Percentiles rank a stretch among this genome's conserved stretches.
phyloP scores from a whole-genome alignment of 768 basidiomycete species.

The Neoboletus magnificus region DNA sequence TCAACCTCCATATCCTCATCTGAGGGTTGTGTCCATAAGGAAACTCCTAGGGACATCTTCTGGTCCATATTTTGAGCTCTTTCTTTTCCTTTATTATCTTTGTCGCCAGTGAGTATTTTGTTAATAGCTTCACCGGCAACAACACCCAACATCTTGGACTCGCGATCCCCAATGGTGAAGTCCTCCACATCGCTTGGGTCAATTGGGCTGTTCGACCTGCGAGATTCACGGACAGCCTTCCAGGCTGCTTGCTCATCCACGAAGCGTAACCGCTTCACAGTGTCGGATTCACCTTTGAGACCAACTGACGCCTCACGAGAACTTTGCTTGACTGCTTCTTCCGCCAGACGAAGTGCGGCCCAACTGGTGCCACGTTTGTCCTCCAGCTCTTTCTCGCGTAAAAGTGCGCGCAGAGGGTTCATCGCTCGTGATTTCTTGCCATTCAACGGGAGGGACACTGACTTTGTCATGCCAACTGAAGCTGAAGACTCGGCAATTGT shows the following conservation, averaged over 20 bases:
- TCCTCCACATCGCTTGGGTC: slow-evolving; percentile 19
- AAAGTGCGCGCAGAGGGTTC: slow-evolving; percentile 53
- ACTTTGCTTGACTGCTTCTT: slow-evolving; percentile 36
- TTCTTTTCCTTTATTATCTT: slow-evolving; percentile 26
- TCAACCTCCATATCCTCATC: slow-evolving; percentile 23
- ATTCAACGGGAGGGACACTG: neutral
- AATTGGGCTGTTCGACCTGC: slow-evolving; percentile 17
- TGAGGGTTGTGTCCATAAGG: slow-evolving; percentile 32
- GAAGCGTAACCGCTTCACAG: slow-evolving; percentile 15
- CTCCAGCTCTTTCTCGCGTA: slow-evolving; percentile 47
- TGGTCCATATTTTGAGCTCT: slow-evolving; percentile 26
- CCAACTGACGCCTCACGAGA: slow-evolving; percentile 21
- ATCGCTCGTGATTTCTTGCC: slow-evolving; percentile 22
- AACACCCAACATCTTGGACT: slow-evolving; percentile 25
- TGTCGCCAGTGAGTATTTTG: slow-evolving; percentile 44
- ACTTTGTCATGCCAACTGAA: neutral
- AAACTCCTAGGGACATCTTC: slow-evolving; percentile 20
- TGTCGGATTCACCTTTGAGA: slow-evolving; percentile 24
- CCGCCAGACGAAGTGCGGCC: slow-evolving; percentile 45
- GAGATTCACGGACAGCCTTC: slow-evolving; percentile 32
- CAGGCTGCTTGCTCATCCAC: slow-evolving; percentile 40
- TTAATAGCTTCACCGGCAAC: slow-evolving; percentile 41
- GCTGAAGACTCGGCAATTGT: slow-evolving; percentile 7
- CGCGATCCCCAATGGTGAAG: slow-evolving; percentile 38
- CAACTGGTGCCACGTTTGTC: slow-evolving; percentile 35